These are phyloP conservation scores for Rhizopogon salebrosus DNA, from an alignment of 768 basidiomycete species.

Conservation along the genomic window DNA sequence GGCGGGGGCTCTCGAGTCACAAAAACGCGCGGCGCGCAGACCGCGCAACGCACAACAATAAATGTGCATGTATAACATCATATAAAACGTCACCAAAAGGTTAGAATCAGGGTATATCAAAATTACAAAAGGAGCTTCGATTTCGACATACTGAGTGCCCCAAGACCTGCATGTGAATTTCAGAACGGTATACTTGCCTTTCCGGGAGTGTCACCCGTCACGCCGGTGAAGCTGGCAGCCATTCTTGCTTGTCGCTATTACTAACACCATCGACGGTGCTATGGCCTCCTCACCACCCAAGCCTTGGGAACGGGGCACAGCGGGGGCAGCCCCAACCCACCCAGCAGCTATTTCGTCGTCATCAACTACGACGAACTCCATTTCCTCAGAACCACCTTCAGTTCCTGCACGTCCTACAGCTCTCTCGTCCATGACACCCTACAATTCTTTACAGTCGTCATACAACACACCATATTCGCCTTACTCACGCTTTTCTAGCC, in stretches of 20 bases:
- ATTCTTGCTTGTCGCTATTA: background rate
- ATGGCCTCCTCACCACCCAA: constrained; percentile 82
- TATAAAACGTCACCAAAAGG: too few relatives aligned
- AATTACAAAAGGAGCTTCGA: too few relatives aligned
- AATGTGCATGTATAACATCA: too few relatives aligned
- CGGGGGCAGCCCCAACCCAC: constrained; percentile 26
- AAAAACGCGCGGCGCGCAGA: too few relatives aligned
- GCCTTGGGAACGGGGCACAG: constrained; percentile 74
- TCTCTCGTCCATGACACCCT: constrained; percentile 33
- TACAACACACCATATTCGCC: constrained; percentile 43
- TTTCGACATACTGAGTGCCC: too few relatives aligned
- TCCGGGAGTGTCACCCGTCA: background rate
- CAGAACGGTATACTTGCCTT: background rate
- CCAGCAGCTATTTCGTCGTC: constrained; percentile 19
- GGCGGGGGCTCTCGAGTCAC: too few relatives aligned
- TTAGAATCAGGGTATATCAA: too few relatives aligned
- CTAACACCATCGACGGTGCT: constrained; percentile 1
- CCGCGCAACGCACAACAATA: too few relatives aligned
- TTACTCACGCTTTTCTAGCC: constrained; percentile 31
- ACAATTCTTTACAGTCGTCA: constrained; percentile 34
- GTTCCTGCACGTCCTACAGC: constrained; percentile 63
- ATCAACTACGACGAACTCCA: constrained; percentile 12
- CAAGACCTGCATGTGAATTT: too few relatives aligned
- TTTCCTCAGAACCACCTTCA: constrained; percentile 33
- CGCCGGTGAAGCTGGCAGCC: too few relatives aligned